A percentile compares a stretch with the other conserved stretches of the same genome.
These are phyloP conservation scores for Penicillium malachiteum DNA, from an alignment of 495 filamentous ascomycete genomes.

Conservation along the genomic window DNA sequence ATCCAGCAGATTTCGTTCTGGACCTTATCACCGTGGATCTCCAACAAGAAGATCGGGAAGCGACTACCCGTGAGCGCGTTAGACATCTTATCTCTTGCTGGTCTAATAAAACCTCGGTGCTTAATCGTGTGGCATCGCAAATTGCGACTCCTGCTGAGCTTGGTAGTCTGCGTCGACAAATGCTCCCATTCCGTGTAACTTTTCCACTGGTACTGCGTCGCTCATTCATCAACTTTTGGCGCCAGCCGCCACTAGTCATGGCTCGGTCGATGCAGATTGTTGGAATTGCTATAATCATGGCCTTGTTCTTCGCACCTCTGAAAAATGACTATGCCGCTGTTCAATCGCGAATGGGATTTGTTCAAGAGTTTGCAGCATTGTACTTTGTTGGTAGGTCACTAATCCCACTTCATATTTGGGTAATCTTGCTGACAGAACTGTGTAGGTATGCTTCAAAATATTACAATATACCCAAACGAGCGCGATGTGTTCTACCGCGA, in stretches of 20 bases:
- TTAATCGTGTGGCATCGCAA: conserved; percentile 26
- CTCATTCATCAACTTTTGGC: conserved; percentile 62
- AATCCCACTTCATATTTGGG: conserved; percentile 1
- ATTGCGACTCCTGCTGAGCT: conserved; percentile 69
- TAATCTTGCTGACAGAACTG: neutral
- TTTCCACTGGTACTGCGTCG: conserved; percentile 65
- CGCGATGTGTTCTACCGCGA: conserved; percentile 71
- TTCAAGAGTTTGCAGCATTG: conserved; percentile 67
- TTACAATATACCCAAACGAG: conserved; percentile 68
- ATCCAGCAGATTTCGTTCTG: conserved; percentile 73
- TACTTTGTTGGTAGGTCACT: conserved; percentile 68
- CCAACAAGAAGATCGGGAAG: conserved; percentile 59
- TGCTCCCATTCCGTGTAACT: conserved; percentile 58
- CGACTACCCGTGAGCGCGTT: conserved; percentile 57
- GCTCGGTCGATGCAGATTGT: conserved; percentile 68
- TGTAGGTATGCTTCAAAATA: conserved; percentile 73
- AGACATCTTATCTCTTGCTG: conserved; percentile 50
- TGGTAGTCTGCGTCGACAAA: conserved; percentile 59
- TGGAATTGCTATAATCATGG: conserved; percentile 62
- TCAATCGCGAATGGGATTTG: conserved; percentile 68
- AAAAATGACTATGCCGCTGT: conserved; percentile 64
- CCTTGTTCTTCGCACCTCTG: conserved; percentile 70
- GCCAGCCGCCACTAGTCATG: conserved; percentile 61
- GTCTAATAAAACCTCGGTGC: conserved; percentile 26
- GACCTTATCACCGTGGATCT: conserved; percentile 74